These are phyloP conservation scores for Umbilicus rupestris DNA, from an alignment of 164 flowering plant species.

Conservation along the genomic window DNA sequence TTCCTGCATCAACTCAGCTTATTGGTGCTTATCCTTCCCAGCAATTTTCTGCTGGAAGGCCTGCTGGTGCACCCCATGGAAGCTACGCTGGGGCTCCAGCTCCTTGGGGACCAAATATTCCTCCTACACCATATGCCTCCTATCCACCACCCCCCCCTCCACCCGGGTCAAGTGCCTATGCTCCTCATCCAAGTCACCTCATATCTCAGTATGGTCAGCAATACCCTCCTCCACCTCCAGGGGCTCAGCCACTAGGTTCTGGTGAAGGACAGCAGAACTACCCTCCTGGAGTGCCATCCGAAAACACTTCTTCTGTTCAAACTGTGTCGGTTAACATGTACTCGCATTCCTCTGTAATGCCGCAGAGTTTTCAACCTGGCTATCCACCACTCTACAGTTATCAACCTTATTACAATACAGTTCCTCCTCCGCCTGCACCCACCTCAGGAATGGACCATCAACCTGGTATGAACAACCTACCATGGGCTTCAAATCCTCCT, in stretches of 20 bases:
- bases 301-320: constrained; percentile 24
- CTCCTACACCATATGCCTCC: constrained; percentile 42
- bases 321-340: constrained; percentile 28
- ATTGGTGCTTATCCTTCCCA: constrained; percentile 68
- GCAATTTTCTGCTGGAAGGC: constrained; percentile 56
- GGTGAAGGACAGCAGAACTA: constrained; percentile 45
- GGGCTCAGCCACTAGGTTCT: constrained; percentile 30
- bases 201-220: constrained; percentile 59
- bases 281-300: constrained; percentile 51
- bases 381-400: constrained; percentile 52
- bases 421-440: constrained; percentile 37
- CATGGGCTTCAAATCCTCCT: constrained; percentile 71
- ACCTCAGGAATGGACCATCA: constrained; percentile 27
- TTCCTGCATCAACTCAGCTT: constrained; percentile 39
- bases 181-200: constrained; percentile 44
- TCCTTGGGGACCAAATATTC: constrained; percentile 33
- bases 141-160: constrained; percentile 33
- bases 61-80: constrained; percentile 22
- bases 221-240: constrained; percentile 50
- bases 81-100: constrained; percentile 31
- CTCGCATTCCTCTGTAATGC: constrained; percentile 31
- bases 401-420: constrained; percentile 46
- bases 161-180: constrained; percentile 58
- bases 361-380: constrained; percentile 37
- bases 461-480: constrained; percentile 40